A percentile compares a stretch with the other conserved stretches of the same genome.
phyloP scores from a whole-genome alignment of 306 rosid species.

The Lathyrus aphaca region DNA sequence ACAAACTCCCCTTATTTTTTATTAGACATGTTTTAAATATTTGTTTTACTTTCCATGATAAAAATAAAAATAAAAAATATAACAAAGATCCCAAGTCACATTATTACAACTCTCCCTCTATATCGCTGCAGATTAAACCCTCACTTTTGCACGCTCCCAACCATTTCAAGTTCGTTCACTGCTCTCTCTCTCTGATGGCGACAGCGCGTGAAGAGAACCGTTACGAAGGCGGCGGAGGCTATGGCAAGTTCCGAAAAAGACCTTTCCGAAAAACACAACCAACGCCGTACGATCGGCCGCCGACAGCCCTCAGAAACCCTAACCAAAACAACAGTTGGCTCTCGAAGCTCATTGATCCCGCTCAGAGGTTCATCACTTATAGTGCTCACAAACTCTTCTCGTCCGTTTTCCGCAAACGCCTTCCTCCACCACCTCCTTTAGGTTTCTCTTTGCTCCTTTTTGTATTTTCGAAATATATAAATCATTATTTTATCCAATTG shows the following conservation, averaged over 20 bases:
- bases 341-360: constrained; percentile 92
- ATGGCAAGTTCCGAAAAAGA: constrained; percentile 74
- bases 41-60: too few relatives aligned
- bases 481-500: too few relatives aligned
- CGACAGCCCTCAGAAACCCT: constrained; percentile 64
- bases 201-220: constrained; percentile 71
- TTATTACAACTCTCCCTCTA: not conserved
- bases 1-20: too few relatives aligned
- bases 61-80: not conserved
- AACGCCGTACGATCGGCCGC: constrained; percentile 90
- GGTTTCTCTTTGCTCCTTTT: constrained; percentile 36
- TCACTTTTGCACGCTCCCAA: constrained; percentile 40
- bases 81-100: too few relatives aligned
- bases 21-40: too few relatives aligned
- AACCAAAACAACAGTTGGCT: constrained; percentile 61
- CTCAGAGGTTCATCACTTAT: constrained; percentile 72
- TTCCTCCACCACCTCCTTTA: constrained; percentile 49
- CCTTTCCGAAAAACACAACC: constrained; percentile 59
- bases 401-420: constrained; percentile 74
- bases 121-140: constrained; percentile 55
- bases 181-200: constrained; percentile 52
- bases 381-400: constrained; percentile 76
- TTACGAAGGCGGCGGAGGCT: constrained; percentile 53
- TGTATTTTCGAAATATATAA: too few relatives aligned
- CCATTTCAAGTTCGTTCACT: constrained; percentile 40